phyloP scores from a whole-genome alignment of 148 eudicot species.

The Limonium bicolor region DNA sequence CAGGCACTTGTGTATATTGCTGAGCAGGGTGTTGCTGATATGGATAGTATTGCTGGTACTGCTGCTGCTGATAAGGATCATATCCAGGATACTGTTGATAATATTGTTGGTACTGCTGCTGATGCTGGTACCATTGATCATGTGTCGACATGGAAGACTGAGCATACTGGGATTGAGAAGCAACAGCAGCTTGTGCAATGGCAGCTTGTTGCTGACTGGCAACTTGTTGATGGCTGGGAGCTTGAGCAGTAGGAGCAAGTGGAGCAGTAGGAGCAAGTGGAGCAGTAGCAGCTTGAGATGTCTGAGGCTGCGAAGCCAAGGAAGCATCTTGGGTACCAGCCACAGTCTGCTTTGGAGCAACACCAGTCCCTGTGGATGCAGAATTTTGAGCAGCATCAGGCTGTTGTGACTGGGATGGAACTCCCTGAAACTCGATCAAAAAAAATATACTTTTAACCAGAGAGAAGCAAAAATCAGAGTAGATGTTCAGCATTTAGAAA shows the following conservation, averaged over 20 bases:
- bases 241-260: too few species aligned
- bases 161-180: constrained; percentile 33
- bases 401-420: constrained; percentile 37
- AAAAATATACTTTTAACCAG: background rate
- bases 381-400: constrained; percentile 20
- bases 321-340: constrained; percentile 20
- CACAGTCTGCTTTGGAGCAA: constrained; percentile 28
- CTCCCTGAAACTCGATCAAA: constrained; percentile 49
- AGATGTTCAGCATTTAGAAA: background rate
- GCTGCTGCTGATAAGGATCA: constrained; percentile 49
- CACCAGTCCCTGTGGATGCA: constrained; percentile 16
- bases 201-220: constrained; percentile 30
- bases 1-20: constrained; percentile 38
- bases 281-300: constrained; percentile 36
- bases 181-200: constrained; percentile 24
- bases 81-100: constrained; percentile 62
- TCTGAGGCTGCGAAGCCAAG: constrained; percentile 37
- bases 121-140: constrained; percentile 78
- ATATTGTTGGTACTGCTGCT: constrained; percentile 66
- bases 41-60: constrained; percentile 61
- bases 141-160: constrained; percentile 36
- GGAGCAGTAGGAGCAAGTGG: constrained; percentile 22
- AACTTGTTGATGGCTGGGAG: too few species aligned
- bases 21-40: constrained; percentile 50
- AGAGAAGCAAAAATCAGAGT: background rate